These are phyloP conservation scores for Hypoxylon trugodes DNA, from an alignment of 495 filamentous ascomycete genomes.

Conservation along the genomic window DNA sequence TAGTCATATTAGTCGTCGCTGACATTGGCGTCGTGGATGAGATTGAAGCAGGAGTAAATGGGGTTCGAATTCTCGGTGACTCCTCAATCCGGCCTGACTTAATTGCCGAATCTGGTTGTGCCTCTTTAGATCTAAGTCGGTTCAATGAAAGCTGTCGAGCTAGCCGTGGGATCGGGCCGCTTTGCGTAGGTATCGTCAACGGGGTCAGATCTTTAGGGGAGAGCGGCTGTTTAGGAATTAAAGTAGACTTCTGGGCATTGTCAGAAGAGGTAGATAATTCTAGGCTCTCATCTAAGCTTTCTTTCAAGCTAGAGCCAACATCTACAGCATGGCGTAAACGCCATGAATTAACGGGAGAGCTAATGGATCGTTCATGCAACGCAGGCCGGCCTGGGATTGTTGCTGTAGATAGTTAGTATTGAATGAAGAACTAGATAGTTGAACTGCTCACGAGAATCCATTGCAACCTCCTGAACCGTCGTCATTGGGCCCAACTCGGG, in stretches of 20 bases:
- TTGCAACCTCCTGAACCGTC: slow-evolving; percentile 69
- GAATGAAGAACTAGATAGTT: neutral
- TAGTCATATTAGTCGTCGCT: slow-evolving; percentile 44
- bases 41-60: slow-evolving; percentile 53
- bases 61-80: slow-evolving; percentile 55
- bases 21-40: slow-evolving; percentile 51
- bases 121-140: slow-evolving; percentile 51
- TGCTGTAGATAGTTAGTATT: slow-evolving; percentile 57
- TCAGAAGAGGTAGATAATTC: slow-evolving; percentile 28
- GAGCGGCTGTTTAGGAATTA: slow-evolving; percentile 49
- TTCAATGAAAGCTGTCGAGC: slow-evolving; percentile 49
- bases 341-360: slow-evolving; percentile 65
- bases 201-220: slow-evolving; percentile 61
- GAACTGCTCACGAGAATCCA: slow-evolving; percentile 75
- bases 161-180: slow-evolving; percentile 46
- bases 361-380: slow-evolving; percentile 72
- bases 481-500: slow-evolving; percentile 73
- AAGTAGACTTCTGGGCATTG: slow-evolving; percentile 20
- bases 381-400: slow-evolving; percentile 76
- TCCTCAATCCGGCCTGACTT: slow-evolving; percentile 52
- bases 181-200: slow-evolving; percentile 58
- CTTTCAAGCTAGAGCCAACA: slow-evolving; percentile 42
- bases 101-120: slow-evolving; percentile 43
- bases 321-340: slow-evolving; percentile 56
- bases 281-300: slow-evolving; percentile 38